Evolutionary conservation across 495 filamentous ascomycete genomes (phyloP).

Genomic region (Hypomontagnella monticulosa): DNA sequence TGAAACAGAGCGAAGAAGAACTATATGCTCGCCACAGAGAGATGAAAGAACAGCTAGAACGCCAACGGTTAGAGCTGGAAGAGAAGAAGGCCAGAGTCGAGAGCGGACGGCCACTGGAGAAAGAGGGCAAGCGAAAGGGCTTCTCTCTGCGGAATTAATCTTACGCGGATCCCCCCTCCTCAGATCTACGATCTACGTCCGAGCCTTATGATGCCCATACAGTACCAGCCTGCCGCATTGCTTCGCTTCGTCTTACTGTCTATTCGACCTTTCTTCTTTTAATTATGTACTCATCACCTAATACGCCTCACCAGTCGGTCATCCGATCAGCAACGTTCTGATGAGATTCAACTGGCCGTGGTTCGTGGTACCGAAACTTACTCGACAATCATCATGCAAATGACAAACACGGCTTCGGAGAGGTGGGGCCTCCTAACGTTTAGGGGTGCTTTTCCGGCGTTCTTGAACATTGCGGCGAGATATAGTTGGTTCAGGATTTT

Average conservation of each 20-base stretch:
- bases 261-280: conserved; percentile 55
- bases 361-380: conserved; percentile 25
- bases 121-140: conserved; percentile 96
- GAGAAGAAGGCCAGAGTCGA: conserved; percentile 97
- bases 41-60: conserved; percentile 99
- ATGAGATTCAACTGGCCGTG: conserved; percentile 28
- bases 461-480: conserved; percentile 53
- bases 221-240: conserved; percentile 59
- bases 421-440: conserved; percentile 39
- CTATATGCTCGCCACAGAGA: conserved; percentile 96
- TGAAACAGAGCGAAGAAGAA: conserved; percentile 99
- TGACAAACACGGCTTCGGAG: conserved; percentile 37
- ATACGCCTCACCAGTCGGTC: conserved; percentile 48
- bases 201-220: conserved; percentile 58
- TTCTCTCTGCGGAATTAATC: conserved; percentile 90
- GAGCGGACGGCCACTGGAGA: conserved; percentile 92
- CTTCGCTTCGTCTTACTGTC: conserved; percentile 56
- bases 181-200: conserved; percentile 55
- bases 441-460: conserved; percentile 42
- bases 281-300: conserved; percentile 59
- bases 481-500: conserved; percentile 51
- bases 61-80: conserved; percentile 91
- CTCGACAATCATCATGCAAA: conserved; percentile 27
- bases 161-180: conserved; percentile 35
- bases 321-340: conserved; percentile 13